phyloP scores from a whole-genome alignment of 805 yeast genomes.

The Debaryomyces maramus region DNA sequence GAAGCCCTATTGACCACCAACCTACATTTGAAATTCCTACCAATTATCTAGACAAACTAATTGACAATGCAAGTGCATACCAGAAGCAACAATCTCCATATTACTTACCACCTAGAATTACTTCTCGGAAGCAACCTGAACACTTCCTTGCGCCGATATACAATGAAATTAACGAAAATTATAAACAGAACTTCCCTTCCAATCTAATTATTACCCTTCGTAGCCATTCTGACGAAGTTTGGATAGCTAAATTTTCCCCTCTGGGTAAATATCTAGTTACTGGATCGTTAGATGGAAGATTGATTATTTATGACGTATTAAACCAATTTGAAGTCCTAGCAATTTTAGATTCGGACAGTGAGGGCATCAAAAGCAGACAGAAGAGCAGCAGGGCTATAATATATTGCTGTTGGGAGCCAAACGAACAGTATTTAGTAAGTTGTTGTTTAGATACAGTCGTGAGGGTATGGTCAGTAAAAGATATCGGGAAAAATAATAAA shows the following conservation, averaged over 20 bases:
- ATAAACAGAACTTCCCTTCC: constrained; percentile 45
- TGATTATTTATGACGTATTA: constrained; percentile 64
- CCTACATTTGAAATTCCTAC: constrained; percentile 18
- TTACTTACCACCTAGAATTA: constrained; percentile 29
- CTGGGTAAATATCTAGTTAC: constrained; percentile 76
- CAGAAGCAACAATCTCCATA: constrained; percentile 25
- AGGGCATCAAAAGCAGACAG: constrained; percentile 11
- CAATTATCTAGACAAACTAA: constrained; percentile 22
- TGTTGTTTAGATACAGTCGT: constrained; percentile 73
- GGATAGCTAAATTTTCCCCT: constrained; percentile 80
- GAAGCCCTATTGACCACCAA: not conserved
- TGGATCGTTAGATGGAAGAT: constrained; percentile 65
- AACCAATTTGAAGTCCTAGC: constrained; percentile 37
- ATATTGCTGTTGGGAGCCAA: constrained; percentile 74
- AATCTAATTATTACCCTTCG: constrained; percentile 45
- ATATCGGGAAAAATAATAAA: constrained; percentile 17
- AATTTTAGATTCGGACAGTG: constrained; percentile 28
- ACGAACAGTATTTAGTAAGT: constrained; percentile 63
- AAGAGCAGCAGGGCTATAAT: constrained; percentile 48
- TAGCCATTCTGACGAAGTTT: constrained; percentile 71
- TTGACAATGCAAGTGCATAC: constrained; percentile 21
- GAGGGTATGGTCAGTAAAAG: constrained; percentile 63
- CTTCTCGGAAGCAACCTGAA: not conserved
- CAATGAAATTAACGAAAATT: constrained; percentile 11
- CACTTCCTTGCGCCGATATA: constrained; percentile 15